phyloP scores from a whole-genome alignment of 345 rosid species.

The Punica granatum region DNA sequence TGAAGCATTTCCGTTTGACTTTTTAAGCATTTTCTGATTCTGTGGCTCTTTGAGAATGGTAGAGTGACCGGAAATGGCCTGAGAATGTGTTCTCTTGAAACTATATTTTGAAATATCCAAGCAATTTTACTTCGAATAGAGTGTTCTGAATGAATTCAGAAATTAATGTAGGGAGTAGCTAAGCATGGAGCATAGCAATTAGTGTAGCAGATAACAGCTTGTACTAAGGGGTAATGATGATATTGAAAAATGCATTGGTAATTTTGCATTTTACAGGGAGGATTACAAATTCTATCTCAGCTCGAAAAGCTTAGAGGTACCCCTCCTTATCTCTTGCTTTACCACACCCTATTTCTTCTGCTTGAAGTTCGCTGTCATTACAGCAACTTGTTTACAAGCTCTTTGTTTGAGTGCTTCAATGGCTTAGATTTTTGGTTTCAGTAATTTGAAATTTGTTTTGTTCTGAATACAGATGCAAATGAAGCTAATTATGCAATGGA shows the following conservation, averaged over 20 bases:
- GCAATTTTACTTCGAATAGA: too few species aligned
- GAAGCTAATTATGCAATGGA: background rate
- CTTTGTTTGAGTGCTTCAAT: background rate
- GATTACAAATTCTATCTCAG: slow-evolving; percentile 48
- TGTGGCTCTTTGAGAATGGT: background rate
- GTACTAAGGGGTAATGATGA: too few species aligned
- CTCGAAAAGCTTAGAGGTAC: slow-evolving; percentile 62
- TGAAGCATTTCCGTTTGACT: background rate
- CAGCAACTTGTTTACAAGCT: background rate
- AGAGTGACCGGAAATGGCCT: background rate
- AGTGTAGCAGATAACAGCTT: background rate
- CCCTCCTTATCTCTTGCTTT: background rate
- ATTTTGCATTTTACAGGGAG: slow-evolving; percentile 33
- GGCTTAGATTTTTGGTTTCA: background rate
- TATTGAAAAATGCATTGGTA: background rate
- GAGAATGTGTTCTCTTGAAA: too few species aligned
- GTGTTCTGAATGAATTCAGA: too few species aligned
- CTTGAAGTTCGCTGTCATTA: background rate
- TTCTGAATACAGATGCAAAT: slow-evolving; percentile 12
- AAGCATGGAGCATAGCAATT: background rate
- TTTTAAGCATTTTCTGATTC: background rate
- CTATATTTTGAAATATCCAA: too few species aligned
- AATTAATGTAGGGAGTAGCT: too few species aligned
- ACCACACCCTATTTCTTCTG: background rate
- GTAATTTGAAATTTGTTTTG: background rate